A percentile compares a stretch with the other conserved stretches of the same genome.
Conservation (phyloP, 805 yeast genomes). For the Wilhelminamyces savonicus region DNA sequence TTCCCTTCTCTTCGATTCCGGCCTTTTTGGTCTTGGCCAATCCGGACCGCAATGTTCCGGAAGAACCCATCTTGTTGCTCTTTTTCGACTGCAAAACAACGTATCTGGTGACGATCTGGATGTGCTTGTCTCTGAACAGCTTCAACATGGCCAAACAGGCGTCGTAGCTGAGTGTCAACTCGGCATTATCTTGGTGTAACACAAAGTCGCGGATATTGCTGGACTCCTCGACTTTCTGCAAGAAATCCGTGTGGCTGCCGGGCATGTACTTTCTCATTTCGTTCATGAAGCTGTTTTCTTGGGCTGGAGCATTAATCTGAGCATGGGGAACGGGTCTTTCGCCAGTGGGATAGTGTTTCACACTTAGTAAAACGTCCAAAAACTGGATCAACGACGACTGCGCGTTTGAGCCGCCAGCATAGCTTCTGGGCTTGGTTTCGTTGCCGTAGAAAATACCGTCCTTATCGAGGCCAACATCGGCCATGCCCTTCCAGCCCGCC, state of each 20-base stretch:
- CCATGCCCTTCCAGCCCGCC: slow-evolving; percentile 95
- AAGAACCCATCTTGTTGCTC: slow-evolving; percentile 46
- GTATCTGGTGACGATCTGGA: slow-evolving; percentile 86
- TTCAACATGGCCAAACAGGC: slow-evolving; percentile 87
- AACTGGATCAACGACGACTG: slow-evolving; percentile 88
- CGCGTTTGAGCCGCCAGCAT: slow-evolving; percentile 91
- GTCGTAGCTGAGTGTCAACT: slow-evolving; percentile 69
- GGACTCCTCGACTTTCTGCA: slow-evolving; percentile 50
- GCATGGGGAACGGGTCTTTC: slow-evolving; percentile 29
- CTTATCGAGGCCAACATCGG: slow-evolving; percentile 64
- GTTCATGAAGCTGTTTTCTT: slow-evolving; percentile 51
- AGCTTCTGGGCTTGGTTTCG: slow-evolving; percentile 46
- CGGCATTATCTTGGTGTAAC: slow-evolving; percentile 38
- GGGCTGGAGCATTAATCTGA: too few species aligned
- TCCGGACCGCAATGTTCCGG: slow-evolving; percentile 59
- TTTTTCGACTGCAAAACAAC: slow-evolving; percentile 72
- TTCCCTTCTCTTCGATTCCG: slow-evolving; percentile 63
- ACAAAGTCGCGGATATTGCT: slow-evolving; percentile 66
- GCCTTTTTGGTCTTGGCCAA: slow-evolving; percentile 46
- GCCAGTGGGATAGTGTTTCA: slow-evolving; percentile 78
- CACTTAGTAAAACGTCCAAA: slow-evolving; percentile 68
- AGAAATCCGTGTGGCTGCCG: slow-evolving; percentile 69
- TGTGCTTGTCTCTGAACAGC: slow-evolving; percentile 85
- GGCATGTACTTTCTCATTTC: slow-evolving; percentile 94
- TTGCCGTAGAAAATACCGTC: slow-evolving; percentile 75